phyloP scores from a whole-genome alignment of 805 yeast species.

The Saccharomycopsis malanga region DNA sequence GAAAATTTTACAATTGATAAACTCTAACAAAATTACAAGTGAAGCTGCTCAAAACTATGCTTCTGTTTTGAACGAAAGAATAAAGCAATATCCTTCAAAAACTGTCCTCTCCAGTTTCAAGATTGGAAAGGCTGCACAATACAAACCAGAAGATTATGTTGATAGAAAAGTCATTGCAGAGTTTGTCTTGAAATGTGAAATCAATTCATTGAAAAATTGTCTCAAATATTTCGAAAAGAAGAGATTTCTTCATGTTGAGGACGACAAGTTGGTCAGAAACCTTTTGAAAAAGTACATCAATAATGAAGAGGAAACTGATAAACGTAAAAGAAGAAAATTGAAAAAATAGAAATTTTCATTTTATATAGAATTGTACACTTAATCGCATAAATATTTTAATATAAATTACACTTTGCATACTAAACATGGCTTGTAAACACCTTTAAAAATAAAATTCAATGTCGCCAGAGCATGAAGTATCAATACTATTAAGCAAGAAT shows the following conservation, averaged over 20 bases:
- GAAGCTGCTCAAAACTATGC: conserved; percentile 27
- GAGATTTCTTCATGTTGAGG: conserved; percentile 42
- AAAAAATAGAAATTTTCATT: conserved; percentile 3
- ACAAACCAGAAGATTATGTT: conserved; percentile 17
- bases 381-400: too few relatives aligned
- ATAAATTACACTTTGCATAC: too few relatives aligned
- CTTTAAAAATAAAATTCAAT: too few relatives aligned
- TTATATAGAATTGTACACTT: too few relatives aligned
- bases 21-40: conserved; percentile 42
- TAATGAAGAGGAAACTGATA: background rate
- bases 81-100: conserved; percentile 41
- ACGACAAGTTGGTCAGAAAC: conserved; percentile 52
- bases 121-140: background rate
- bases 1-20: conserved; percentile 57
- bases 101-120: conserved; percentile 16
- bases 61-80: conserved; percentile 31
- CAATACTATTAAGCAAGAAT: conserved; percentile 5
- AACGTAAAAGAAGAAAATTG: conserved; percentile 10
- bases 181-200: conserved; percentile 51
- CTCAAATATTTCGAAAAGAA: conserved; percentile 22
- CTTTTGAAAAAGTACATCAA: conserved; percentile 37
- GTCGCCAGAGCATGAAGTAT: conserved; percentile 19
- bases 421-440: too few relatives aligned
- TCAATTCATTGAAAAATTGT: conserved; percentile 40
- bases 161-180: conserved; percentile 41